Evolutionary conservation across 2,329 filamentous ascomycete genomes (phyloP).

Genomic region (Colletotrichum acutatum): DNA sequence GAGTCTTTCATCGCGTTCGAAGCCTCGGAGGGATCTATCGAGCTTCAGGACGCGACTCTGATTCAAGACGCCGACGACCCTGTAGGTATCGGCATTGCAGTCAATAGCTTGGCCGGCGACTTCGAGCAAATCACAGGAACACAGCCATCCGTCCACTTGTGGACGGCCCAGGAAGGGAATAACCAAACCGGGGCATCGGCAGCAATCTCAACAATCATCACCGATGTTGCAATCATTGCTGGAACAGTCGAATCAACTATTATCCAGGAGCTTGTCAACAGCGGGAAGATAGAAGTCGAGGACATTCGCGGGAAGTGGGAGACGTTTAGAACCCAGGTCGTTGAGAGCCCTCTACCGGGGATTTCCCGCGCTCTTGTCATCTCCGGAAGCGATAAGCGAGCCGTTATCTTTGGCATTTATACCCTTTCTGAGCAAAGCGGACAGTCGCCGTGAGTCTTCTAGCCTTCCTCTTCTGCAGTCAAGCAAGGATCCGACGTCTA

Average conservation of each 20-base stretch:
- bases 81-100: slow-evolving; percentile 23
- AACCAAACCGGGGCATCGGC: neutral
- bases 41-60: slow-evolving; percentile 2
- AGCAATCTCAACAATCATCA: neutral
- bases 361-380: slow-evolving; percentile 62
- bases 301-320: slow-evolving; percentile 62
- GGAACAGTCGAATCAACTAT: slow-evolving; percentile 36
- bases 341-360: slow-evolving; percentile 57
- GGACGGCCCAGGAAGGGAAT: neutral
- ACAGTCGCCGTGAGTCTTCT: slow-evolving; percentile 57
- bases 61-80: slow-evolving; percentile 10
- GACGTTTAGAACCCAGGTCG: slow-evolving; percentile 60
- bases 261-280: slow-evolving; percentile 33
- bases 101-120: slow-evolving; percentile 13
- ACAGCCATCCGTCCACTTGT: slow-evolving; percentile 11
- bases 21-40: neutral
- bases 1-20: slow-evolving; percentile 14
- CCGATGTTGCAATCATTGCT: slow-evolving; percentile 14
- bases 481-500: too few species aligned
- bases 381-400: slow-evolving; percentile 67
- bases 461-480: too few species aligned
- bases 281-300: slow-evolving; percentile 38
- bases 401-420: slow-evolving; percentile 70
- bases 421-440: slow-evolving; percentile 71
- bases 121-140: slow-evolving; percentile 23